phyloP scores from a whole-genome alignment of 768 basidiomycete genomes.

The Xerocomus brunneocitrinus region DNA sequence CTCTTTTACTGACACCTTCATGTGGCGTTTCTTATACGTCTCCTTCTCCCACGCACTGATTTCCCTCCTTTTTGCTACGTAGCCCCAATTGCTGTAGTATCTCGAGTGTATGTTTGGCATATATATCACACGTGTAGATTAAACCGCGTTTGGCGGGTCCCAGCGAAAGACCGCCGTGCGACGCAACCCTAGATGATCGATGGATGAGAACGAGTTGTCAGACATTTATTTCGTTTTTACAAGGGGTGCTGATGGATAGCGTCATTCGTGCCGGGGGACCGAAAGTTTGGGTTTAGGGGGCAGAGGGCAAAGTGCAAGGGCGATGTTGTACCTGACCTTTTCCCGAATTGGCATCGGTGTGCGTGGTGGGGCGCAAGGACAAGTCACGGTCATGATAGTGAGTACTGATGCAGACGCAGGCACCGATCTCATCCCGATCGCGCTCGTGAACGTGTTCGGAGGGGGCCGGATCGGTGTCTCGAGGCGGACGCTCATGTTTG shows the following conservation, averaged over 20 bases:
- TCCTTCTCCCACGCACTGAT: background rate
- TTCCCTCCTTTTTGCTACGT: background rate
- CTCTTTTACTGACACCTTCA: background rate
- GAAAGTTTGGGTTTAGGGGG: background rate
- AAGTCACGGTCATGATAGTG: no score
- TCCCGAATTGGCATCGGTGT: background rate
- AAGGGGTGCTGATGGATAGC: background rate
- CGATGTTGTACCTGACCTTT: background rate
- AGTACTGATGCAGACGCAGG: background rate
- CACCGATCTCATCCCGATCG: background rate
- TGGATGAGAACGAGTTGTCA: background rate
- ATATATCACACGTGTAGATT: background rate
- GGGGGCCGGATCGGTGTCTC: background rate
- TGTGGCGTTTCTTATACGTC: background rate
- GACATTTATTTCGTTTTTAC: background rate
- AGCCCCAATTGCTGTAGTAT: background rate
- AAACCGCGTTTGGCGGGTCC: background rate
- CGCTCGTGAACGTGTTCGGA: background rate
- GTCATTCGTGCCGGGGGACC: background rate
- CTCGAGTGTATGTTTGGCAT: background rate
- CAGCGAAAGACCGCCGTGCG: background rate
- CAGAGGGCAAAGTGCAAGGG: background rate
- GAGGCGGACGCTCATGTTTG: background rate
- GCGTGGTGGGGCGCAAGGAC: no score
- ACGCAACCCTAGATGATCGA: background rate